Evolutionary conservation across 805 yeast genomes (phyloP), one percentile per base, ranked within the genome.

Genomic region (Kurtzmaniella fragi): DNA sequence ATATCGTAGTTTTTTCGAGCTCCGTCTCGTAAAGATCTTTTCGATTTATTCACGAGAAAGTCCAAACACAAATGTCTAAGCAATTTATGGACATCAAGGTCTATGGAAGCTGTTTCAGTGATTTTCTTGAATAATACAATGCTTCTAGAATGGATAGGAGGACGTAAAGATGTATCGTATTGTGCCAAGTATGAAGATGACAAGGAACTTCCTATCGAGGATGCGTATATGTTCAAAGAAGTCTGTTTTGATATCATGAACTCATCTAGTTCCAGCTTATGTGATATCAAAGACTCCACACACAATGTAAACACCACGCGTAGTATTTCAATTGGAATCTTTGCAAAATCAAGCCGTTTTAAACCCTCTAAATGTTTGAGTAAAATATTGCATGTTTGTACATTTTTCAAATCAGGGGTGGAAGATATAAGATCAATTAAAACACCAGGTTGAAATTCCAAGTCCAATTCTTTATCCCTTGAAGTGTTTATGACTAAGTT

Each of bases 261-360:
- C 4, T 31, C 37, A 15, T 35, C 37, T n/a, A 9, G 13, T 17
- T 10, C 39, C 39, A 25, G 25, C 10, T n/a, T 13, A 14, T 36
- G 15, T 5, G 25, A 14, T n/a, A 27, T 14, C n/a, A 36, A n/a
- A 7, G 39, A 36, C 10, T 36, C 33, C 11, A 36, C 33, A 6
- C 34, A 36, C 9, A 36, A 16, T 16, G 39, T 36, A n/a, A 36
- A 23, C 6, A 36, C 15, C 9, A 34, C 23, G 4, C 31, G 14
- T 4, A 27, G 17, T 9, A 34, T 27, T 11, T 20, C 25, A 20
- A 20, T 20, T 20, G 25, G 25, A 20, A 20, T 20, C 8, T 20
- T 20, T 5, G 25, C 25, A 20, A 20, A 20, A 20, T 20, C 8
- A 8, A 5, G 8, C 5, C 7, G 25, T 8, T 20, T 20, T 20